Percentiles rank a stretch among this genome's conserved stretches.
Conservation (phyloP, 1,139 yeast species). For the Lodderomyces jiufengensis region DNA sequence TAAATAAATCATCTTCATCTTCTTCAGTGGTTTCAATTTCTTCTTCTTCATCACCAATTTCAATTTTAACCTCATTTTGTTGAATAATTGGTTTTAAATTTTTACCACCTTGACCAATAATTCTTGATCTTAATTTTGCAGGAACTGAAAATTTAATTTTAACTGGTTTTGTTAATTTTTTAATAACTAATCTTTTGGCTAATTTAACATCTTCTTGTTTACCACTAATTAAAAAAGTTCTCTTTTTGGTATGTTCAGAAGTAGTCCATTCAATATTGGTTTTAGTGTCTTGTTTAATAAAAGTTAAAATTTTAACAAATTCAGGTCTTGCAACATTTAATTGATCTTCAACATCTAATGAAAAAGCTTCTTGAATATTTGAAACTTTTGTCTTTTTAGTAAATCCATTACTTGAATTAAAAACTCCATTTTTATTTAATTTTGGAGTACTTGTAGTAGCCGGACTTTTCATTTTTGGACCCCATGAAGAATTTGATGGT, state of each 20-base stretch:
- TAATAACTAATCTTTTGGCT: conserved; percentile 76
- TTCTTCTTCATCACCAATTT: conserved; percentile 48
- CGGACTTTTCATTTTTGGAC: conserved; percentile 36
- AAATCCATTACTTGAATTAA: not conserved
- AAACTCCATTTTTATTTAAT: conserved; percentile 5
- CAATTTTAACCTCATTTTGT: conserved; percentile 68
- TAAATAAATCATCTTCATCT: conserved; percentile 44
- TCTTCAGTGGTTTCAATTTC: conserved; percentile 20
- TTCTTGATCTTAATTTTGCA: conserved; percentile 68
- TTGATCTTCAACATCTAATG: conserved; percentile 66
- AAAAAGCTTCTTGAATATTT: conserved; percentile 69
- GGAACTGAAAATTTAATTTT: conserved; percentile 65
- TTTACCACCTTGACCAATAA: conserved; percentile 89
- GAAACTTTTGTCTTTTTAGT: conserved; percentile 26
- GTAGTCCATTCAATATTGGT: conserved; percentile 84
- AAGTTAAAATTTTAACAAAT: conserved; percentile 57
- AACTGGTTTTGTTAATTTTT: conserved; percentile 75
- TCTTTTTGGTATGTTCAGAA: conserved; percentile 69
- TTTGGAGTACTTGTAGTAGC: conserved; percentile 24
- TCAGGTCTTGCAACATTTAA: conserved; percentile 61
- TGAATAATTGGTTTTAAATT: conserved; percentile 77
- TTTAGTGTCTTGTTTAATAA: conserved; percentile 56
- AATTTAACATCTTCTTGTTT: conserved; percentile 60
- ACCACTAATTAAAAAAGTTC: conserved; percentile 86
- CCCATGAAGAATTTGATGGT: conserved; percentile 24